Evolutionary conservation across 306 rosid genomes (phyloP), one percentile per base, ranked within the genome.

Genomic region (Inga laurina): DNA sequence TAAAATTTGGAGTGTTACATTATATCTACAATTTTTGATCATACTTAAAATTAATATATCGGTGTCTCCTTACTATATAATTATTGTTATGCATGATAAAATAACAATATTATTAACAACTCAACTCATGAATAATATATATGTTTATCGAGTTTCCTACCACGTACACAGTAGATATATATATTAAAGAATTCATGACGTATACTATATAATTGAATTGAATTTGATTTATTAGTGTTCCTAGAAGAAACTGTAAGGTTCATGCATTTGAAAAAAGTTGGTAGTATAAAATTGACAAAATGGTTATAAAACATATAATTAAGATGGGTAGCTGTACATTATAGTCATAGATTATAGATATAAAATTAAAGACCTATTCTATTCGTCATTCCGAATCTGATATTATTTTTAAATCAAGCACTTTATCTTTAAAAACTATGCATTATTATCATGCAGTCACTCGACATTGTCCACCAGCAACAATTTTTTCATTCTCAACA

Each of bases 401-500:
- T 71, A 70, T 71, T 71, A 71, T 71, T 71, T 16, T 71, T 71
- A 71, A 44, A n/a, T 71, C 56, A n/a, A 70, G 30, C 48, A 71
- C 19, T 71, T 6, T 1, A 44, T 22, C 44, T 71, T 68, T 6
- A 5, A 41, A n/a, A 71, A 21, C 12, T 9, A 41, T 12, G 19
- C 56, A 22, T n/a, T 48, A 22, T 71, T 54, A 35, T 70, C n/a
- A 34, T 35, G 67, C 44, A 54, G 70, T 41, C 73, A 72, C 34
- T 80, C 43, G 16, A 64, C 68, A 37, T 21, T 45, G 49, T 75
- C 49, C 32, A 11, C 59, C 43, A n/a, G 49, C 67, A 52, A 75
- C 16, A 22, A 19, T 62, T 35, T 75, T 35, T 75, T 54, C 49
- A 75, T 35, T 54, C 35, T 10, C 22, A 67, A 35, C 49, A 35